phyloP scores from a whole-genome alignment of 1,284 basidiomycete genomes.

The Marasmius fiardii region DNA sequence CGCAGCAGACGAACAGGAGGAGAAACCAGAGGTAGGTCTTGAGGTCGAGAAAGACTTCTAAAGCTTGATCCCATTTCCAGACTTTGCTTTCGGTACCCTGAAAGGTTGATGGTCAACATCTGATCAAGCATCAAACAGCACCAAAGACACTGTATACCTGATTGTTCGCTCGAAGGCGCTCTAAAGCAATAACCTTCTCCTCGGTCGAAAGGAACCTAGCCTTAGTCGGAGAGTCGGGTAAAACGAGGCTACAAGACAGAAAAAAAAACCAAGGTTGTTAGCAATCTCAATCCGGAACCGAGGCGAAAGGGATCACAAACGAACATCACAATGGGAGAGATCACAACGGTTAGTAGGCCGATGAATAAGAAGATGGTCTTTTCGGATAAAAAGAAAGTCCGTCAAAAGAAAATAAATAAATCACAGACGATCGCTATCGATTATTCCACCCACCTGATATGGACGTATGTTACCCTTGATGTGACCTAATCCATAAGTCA shows the following conservation, averaged over 20 bases:
- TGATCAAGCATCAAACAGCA: background rate
- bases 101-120: slow-evolving; percentile 9
- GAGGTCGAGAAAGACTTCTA: slow-evolving; percentile 36
- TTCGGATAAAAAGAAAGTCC: too few relatives aligned
- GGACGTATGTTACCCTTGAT: slow-evolving; percentile 32
- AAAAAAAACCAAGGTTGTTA: too few relatives aligned
- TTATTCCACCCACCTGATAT: slow-evolving; percentile 28
- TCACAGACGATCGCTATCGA: background rate
- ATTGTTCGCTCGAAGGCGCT: slow-evolving; percentile 38
- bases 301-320: slow-evolving; percentile 14
- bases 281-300: slow-evolving; percentile 28
- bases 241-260: slow-evolving; percentile 25
- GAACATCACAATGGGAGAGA: slow-evolving; percentile 41
- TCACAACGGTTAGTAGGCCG: slow-evolving; percentile 39
- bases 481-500: slow-evolving; percentile 40
- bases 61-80: slow-evolving; percentile 43
- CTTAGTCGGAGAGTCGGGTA: slow-evolving; percentile 37
- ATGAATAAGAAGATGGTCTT: slow-evolving; percentile 49
- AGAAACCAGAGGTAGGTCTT: slow-evolving; percentile 45
- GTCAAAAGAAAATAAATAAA: too few relatives aligned
- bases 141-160: slow-evolving; percentile 20
- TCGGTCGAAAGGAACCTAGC: slow-evolving; percentile 35
- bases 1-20: slow-evolving; percentile 38
- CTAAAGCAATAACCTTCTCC: slow-evolving; percentile 41
- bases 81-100: slow-evolving; percentile 30